Evolutionary conservation across 2,329 filamentous ascomycete genomes (phyloP).

Genomic region (Venturia carpophila): DNA sequence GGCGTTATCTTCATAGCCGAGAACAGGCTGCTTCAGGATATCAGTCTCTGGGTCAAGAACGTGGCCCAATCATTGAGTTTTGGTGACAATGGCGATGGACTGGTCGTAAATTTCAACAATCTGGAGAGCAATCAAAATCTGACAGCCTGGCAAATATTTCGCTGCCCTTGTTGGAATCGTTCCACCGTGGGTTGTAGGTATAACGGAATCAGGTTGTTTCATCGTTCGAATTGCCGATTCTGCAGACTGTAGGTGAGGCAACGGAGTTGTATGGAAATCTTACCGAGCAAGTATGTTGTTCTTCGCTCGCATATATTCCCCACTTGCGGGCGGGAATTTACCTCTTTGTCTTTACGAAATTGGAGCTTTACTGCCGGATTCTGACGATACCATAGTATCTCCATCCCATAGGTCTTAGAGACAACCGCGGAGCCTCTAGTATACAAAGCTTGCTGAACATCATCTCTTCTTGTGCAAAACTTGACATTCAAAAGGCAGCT

Average conservation of each 20-base stretch:
- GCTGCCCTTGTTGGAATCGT: no score
- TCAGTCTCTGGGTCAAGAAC: no score
- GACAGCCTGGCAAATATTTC: no score
- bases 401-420: slow-evolving; percentile 52
- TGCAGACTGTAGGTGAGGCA: slow-evolving; percentile 66
- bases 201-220: no score
- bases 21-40: no score
- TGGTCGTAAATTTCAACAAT: no score
- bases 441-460: slow-evolving; percentile 40
- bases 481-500: slow-evolving; percentile 34
- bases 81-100: no score
- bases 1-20: no score
- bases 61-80: no score
- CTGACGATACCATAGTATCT: slow-evolving; percentile 47
- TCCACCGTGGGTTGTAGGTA: no score
- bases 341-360: not conserved
- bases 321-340: not conserved
- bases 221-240: no score
- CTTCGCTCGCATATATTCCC: not conserved
- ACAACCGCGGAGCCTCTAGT: slow-evolving; percentile 44
- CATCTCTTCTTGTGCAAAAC: slow-evolving; percentile 32
- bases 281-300: slow-evolving; percentile 54
- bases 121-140: no score
- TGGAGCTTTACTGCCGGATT: slow-evolving; percentile 23
- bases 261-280: slow-evolving; percentile 82